Evolutionary conservation across 306 rosid species (phyloP).

Genomic region (Luffa aegyptiaca): DNA sequence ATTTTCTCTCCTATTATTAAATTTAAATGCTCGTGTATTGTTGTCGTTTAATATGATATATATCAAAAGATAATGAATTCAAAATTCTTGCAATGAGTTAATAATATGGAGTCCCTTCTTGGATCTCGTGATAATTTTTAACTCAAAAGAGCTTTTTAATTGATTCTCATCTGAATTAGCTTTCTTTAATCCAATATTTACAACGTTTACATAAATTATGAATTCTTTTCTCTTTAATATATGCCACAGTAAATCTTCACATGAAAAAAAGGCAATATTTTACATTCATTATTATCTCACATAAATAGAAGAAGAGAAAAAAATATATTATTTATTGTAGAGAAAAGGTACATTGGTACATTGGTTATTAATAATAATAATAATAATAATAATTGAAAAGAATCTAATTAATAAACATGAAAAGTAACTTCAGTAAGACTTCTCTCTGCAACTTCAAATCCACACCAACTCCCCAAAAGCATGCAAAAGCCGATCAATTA

Average conservation of each 20-base stretch:
- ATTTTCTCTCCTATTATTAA: background rate
- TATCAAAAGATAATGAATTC: too few species aligned
- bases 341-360: background rate
- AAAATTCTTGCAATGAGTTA: too few species aligned
- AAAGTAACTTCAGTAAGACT: background rate
- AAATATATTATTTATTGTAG: background rate
- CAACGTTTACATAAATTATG: background rate
- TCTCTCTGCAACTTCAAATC: background rate
- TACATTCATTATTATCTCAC: background rate
- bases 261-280: background rate
- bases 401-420: background rate
- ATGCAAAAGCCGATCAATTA: background rate
- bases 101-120: background rate
- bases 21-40: too few species aligned
- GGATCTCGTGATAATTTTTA: background rate
- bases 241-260: background rate
- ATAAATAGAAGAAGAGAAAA: background rate
- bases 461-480: constrained; percentile 3
- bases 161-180: background rate
- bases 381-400: background rate
- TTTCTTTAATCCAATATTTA: background rate
- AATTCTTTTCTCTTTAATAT: background rate
- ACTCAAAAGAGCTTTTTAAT: background rate
- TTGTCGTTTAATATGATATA: too few species aligned
- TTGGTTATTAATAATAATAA: too few species aligned